Base-by-base conservation (phyloP, 768 basidiomycete genomes). In the Hericium erinaceus region DNA sequence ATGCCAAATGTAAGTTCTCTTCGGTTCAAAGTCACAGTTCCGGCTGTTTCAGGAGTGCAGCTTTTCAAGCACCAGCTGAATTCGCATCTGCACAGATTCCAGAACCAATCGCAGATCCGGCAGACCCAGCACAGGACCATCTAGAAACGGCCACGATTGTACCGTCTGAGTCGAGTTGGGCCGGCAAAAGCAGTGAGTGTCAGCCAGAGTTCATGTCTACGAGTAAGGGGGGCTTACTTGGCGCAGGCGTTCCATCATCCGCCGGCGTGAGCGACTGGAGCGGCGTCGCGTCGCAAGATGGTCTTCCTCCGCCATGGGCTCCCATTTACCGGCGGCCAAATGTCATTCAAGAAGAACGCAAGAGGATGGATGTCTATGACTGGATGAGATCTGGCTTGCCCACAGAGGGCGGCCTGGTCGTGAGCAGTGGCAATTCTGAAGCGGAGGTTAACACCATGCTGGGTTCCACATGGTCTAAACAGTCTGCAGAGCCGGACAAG, bases 171-270 rank as follows among this genome's bases (percentile, higher is more conserved):
- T 60, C 61, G 5, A 52, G 38, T 16, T 61, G 61, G 61, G 40
- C 33, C 15, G 56, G 61, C 26, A 61, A 61, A 33, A 50, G 60
- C 24, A 55, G 61, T 61, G 26, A 55, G 59, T 39, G 6, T 7
- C 11, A 4, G 33, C 33, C 9, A 33, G 33, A 7, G 8, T 33
- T 33, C 6, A 7, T 33, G 33, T 33, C 6, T 10, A 33, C 6
- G 33, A 8, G 33, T 33, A 8, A 33, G 8, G 2, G 8, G 9
- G 33, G 33, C 33, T 33, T 33, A 33, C 6, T 33, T 33, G 9
- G 33, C 7, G 28, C 52, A 53, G 28, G 18, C 8, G 38, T 24
- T 2, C 37, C 52, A 20, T 38, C 28, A 12, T 39, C 38, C 11
- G 52, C 38, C 33, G 37, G 18, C 26, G 24, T 22, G 39, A 37